Conservation (phyloP, 345 rosid species). For the Gossypium australe region DNA sequence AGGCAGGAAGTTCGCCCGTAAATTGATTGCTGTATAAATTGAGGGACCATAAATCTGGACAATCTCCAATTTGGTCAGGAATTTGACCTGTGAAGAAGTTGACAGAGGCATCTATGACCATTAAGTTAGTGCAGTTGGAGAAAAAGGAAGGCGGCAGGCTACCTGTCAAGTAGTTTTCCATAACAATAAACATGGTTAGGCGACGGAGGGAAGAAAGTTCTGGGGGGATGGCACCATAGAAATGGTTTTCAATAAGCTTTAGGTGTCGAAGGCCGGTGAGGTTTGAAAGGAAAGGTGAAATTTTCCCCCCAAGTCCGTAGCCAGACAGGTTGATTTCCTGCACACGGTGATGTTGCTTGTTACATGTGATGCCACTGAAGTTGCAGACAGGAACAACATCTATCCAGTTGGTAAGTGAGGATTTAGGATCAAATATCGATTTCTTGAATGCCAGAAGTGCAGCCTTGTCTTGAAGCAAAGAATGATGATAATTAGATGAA, state of each 20-base stretch:
- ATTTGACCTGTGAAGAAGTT: constrained; percentile 42
- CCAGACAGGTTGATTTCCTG: constrained; percentile 19
- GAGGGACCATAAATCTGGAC: constrained; percentile 26
- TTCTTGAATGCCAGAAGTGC: constrained; percentile 44
- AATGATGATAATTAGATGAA: too few species aligned
- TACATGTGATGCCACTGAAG: constrained; percentile 36
- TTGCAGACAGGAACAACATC: constrained; percentile 33
- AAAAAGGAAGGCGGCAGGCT: constrained; percentile 34
- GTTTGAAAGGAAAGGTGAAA: constrained; percentile 41
- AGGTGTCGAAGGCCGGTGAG: constrained; percentile 37
- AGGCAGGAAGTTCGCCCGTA: constrained; percentile 33
- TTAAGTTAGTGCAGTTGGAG: constrained; percentile 36
- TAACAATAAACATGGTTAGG: constrained; percentile 22
- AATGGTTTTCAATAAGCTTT: constrained; percentile 27
- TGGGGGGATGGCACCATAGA: constrained; percentile 38
- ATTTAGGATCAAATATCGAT: constrained; percentile 23
- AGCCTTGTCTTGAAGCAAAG: constrained; percentile 29
- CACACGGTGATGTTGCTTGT: constrained; percentile 29
- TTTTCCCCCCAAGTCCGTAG: constrained; percentile 23
- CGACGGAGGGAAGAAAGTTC: constrained; percentile 36
- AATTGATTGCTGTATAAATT: constrained; percentile 38
- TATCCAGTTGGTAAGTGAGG: constrained; percentile 35
- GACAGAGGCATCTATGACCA: constrained; percentile 33
- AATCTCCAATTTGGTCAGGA: constrained; percentile 43
- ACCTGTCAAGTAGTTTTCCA: constrained; percentile 27